Evolutionary conservation across 805 yeast genomes (phyloP).

Genomic region (Wickerhamomyces chambardii): DNA sequence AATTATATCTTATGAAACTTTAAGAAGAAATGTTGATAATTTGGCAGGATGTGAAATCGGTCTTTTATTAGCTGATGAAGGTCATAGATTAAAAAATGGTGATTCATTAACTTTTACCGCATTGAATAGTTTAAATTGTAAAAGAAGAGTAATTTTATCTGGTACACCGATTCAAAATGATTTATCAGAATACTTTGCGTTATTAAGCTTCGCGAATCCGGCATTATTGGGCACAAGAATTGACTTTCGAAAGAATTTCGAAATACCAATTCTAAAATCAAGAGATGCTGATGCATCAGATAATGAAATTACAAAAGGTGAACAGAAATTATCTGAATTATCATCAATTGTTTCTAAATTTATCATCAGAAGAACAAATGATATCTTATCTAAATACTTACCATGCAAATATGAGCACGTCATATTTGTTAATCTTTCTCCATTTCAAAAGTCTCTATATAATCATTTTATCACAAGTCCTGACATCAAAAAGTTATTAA

Average conservation of each 20-base stretch:
- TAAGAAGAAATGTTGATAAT: conserved; percentile 75
- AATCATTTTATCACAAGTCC: conserved; percentile 71
- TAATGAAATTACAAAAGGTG: conserved; percentile 62
- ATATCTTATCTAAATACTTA: conserved; percentile 83
- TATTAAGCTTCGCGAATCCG: conserved; percentile 89
- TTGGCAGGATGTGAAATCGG: conserved; percentile 78
- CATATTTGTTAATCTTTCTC: conserved; percentile 79
- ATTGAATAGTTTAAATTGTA: conserved; percentile 72
- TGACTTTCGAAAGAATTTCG: conserved; percentile 83
- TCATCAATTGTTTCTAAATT: conserved; percentile 76
- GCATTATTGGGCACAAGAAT: conserved; percentile 78
- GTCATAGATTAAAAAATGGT: conserved; percentile 78
- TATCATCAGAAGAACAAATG: conserved; percentile 93
- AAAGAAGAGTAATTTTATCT: conserved; percentile 82
- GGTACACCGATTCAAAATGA: conserved; percentile 98
- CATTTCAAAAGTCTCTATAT: conserved; percentile 67
- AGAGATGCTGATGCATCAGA: conserved; percentile 89
- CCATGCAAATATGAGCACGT: conserved; percentile 97
- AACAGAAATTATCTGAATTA: conserved; percentile 57
- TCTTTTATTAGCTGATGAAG: conserved; percentile 77
- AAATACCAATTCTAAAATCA: conserved; percentile 69
- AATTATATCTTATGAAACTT: conserved; percentile 89
- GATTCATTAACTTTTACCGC: conserved; percentile 90
- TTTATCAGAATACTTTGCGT: conserved; percentile 85
- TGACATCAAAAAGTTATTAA: conserved; percentile 58